Base-by-base conservation (phyloP, 352 stramenopile genomes). In the Elongisporangium prolatum region DNA sequence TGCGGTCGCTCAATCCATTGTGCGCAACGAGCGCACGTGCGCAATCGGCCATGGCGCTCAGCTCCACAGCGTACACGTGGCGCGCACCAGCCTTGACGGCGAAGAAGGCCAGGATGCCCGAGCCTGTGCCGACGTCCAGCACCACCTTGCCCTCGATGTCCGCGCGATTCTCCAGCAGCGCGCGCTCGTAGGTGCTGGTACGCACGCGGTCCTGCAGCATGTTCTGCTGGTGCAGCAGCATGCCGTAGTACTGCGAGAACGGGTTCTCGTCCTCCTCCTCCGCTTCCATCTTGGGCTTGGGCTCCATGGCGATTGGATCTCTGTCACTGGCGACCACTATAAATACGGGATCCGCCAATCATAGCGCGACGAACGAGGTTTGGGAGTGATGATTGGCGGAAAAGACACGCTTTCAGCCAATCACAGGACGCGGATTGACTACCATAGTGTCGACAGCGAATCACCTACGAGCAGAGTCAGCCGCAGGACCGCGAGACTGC, bases 171-270 rank as follows among this genome's bases (percentile, higher is more conserved):
- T 96, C 88, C 37, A 99, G 80, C 77, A 99, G 99, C 11, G 97
- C 97, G 38, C 88, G 80, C 68, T 98, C 95, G 80, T 99, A 99
- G 7, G 97, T 98, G 52, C 96, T 96, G 72, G 98, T 99, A 38
- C 98, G 93, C 58, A 98, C 95, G 65, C 98, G 90, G 75, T 99
- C 98, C 60, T 98, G 97, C 17, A 99, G 86, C 98, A 99, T 99
- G 75, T 99, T 98, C 69, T 99, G 98, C 69, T 99, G 98, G 76
- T 99, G 98, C 56, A 95, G 65, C n/a, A 98, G 82, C 88, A 96
- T 93, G 16, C 90, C 90, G 65, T 98, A 98, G 70, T 97, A 98
- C 71, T 96, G 83, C 49, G 91, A 97, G 69, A 97, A 98, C 50
- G 91, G 91, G 71, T 98, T 96, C 56, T 89, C 73, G 17, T 90